These are phyloP conservation scores for Fusarium luffae DNA, from an alignment of 2,329 filamentous ascomycete species.

Conservation along the genomic window DNA sequence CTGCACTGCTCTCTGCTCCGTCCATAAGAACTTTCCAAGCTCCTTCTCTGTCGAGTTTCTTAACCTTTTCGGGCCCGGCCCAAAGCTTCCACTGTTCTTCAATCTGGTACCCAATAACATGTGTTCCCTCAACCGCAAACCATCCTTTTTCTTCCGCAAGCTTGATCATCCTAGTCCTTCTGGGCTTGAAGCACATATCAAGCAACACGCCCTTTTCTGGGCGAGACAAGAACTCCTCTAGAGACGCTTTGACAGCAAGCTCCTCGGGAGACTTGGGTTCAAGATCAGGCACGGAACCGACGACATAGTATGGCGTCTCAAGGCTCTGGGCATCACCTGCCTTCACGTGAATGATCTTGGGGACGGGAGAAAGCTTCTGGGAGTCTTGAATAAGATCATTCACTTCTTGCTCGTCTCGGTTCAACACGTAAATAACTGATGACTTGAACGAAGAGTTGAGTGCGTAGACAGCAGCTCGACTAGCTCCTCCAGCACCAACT, in stretches of 20 bases:
- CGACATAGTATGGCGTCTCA: conserved; percentile 9
- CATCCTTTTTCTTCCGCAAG: conserved; percentile 4
- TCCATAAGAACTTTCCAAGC: conserved; percentile 14
- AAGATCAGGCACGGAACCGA: neutral
- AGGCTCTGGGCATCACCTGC: neutral
- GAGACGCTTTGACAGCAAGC: neutral
- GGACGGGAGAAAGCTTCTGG: neutral
- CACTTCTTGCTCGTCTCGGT: conserved; percentile 1
- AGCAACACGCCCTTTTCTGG: conserved; percentile 1
- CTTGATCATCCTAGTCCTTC: conserved; percentile 15
- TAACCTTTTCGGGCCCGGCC: neutral
- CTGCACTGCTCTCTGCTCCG: conserved; percentile 2
- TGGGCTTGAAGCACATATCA: conserved; percentile 21
- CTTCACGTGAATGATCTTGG: conserved; percentile 1
- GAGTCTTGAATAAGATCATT: neutral
- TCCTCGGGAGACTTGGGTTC: neutral
- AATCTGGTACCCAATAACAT: conserved; percentile 13
- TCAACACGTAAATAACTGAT: neutral
- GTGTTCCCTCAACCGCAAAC: conserved; percentile 5
- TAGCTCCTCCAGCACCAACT: conserved; percentile 6
- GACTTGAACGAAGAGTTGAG: conserved; percentile 11
- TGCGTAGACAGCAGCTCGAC: conserved; percentile 14
- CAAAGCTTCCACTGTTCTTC: conserved; percentile 15
- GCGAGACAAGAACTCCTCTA: neutral
- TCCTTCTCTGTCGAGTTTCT: neutral